Conservation (phyloP, 2,329 filamentous ascomycete genomes). For the Fusarium sp. region DNA sequence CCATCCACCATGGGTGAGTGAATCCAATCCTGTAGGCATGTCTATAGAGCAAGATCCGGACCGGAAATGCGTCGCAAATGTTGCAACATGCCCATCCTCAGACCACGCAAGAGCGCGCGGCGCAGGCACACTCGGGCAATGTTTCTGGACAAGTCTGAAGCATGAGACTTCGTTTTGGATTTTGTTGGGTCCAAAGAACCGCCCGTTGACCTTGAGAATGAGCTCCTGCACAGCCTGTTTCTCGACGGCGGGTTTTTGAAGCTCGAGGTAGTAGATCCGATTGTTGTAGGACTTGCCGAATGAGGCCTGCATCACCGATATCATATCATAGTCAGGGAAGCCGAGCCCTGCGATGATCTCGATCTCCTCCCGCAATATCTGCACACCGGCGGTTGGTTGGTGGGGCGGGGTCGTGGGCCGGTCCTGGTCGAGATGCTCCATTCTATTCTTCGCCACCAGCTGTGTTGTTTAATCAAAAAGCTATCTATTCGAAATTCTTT, state of each 20-base stretch:
- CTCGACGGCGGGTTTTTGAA: too few relatives aligned
- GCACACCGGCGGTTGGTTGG: too few relatives aligned
- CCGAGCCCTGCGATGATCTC: too few relatives aligned
- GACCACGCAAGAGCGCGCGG: constrained; percentile 21
- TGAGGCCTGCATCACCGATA: too few relatives aligned
- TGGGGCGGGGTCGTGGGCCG: too few relatives aligned
- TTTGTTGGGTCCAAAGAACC: constrained; percentile 10
- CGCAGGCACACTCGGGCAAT: not conserved
- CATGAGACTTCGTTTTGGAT: constrained; percentile 25
- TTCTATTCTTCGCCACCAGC: too few relatives aligned
- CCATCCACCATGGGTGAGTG: constrained; percentile 3
- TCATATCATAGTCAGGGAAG: too few relatives aligned
- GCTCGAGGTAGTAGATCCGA: constrained; percentile 13
- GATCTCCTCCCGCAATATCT: too few relatives aligned
- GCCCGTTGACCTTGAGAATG: constrained; percentile 27
- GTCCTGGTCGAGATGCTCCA: too few relatives aligned
- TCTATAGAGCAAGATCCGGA: not conserved
- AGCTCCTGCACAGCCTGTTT: not conserved
- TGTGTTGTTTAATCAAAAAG: too few relatives aligned
- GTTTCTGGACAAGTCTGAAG: not conserved
- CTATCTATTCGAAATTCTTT: too few relatives aligned
- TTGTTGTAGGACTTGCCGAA: constrained; percentile 20
- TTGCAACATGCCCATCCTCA: not conserved
- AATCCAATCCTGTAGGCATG: not conserved
- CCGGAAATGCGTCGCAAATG: rapidly evolving